These are phyloP conservation scores for Beta macrorhiza DNA, from an alignment of 179 eudicot genomes.

Conservation along the genomic window DNA sequence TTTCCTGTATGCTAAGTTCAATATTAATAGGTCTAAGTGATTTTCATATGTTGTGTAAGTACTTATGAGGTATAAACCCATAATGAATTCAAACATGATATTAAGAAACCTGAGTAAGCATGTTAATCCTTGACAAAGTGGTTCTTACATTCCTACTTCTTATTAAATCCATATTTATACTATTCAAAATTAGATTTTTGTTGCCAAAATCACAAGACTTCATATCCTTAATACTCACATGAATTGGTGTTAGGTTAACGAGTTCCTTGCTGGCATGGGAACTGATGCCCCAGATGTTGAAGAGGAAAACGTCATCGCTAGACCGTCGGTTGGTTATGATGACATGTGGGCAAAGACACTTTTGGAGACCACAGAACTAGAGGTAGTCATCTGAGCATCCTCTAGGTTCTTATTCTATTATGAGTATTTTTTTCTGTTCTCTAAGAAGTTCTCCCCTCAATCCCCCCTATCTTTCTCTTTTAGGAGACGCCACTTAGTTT, in stretches of 20 bases:
- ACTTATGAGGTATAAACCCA: background rate
- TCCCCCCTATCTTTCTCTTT: background rate
- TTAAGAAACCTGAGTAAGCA: background rate
- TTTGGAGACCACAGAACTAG: constrained; percentile 81
- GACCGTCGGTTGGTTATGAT: constrained; percentile 91
- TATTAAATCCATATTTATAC: background rate
- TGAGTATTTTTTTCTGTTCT: background rate
- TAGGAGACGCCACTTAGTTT: background rate
- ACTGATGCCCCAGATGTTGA: constrained; percentile 99
- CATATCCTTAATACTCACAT: constrained; percentile 1
- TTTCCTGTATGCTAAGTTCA: background rate
- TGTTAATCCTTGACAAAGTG: background rate
- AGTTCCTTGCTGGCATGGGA: constrained; percentile 98
- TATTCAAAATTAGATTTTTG: background rate
- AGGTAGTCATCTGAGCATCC: constrained; percentile 41
- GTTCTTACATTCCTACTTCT: background rate
- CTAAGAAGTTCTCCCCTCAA: background rate
- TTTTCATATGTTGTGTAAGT: background rate
- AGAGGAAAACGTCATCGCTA: constrained; percentile 72
- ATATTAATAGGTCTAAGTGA: background rate
- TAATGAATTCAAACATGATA: background rate
- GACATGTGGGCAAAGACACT: constrained; percentile 99
- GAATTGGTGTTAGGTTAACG: constrained; percentile 70
- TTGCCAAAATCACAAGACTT: background rate
- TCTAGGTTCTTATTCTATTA: background rate